phyloP scores from a whole-genome alignment of 2,329 filamentous ascomycete species.

The Colletotrichum sp. region DNA sequence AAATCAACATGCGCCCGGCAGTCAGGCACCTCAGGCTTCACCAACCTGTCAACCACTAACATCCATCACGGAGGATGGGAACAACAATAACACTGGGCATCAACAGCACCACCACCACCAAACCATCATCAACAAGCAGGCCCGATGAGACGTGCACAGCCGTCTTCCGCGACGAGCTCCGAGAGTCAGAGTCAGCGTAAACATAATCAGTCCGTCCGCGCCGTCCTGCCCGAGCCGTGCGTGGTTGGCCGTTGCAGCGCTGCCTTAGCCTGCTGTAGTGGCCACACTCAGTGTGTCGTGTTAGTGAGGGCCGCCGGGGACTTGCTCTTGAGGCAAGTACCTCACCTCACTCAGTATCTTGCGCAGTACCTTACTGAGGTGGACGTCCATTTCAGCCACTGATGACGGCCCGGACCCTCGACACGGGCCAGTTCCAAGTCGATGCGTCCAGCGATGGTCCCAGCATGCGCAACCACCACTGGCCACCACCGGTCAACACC shows the following conservation, averaged over 20 bases:
- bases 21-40: not conserved
- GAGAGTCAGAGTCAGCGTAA: slow-evolving; percentile 4
- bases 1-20: not conserved
- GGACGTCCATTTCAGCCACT: not conserved
- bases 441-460: not conserved
- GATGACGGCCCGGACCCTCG: not conserved
- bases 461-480: not conserved
- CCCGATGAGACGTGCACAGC: slow-evolving; percentile 16
- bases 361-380: not conserved
- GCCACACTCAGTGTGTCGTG: not conserved
- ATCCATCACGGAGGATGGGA: not conserved
- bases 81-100: not conserved
- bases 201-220: not conserved
- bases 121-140: not conserved
- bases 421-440: not conserved
- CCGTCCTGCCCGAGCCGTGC: not conserved
- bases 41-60: not conserved
- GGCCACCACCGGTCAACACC: not conserved
- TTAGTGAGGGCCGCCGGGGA: not conserved
- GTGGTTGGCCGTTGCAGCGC: not conserved
- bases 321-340: not conserved
- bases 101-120: not conserved
- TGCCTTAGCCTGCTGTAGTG: not conserved
- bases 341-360: too few relatives aligned
- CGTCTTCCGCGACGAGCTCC: slow-evolving; percentile 10